Conservation (phyloP, 805 yeast genomes). For the Dipodascus albidus region DNA sequence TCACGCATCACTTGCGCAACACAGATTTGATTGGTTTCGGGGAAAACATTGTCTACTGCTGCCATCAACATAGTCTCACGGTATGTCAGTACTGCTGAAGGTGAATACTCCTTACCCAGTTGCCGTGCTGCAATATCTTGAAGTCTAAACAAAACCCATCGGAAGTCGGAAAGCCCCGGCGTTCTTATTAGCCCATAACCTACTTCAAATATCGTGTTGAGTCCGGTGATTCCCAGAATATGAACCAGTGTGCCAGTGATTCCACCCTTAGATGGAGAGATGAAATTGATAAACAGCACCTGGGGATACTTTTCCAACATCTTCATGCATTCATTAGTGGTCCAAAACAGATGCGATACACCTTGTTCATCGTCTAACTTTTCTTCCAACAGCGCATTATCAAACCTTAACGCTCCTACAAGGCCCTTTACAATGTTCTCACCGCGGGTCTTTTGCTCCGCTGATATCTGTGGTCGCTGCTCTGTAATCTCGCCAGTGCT, state of each 20-base stretch:
- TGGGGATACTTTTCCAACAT: not conserved
- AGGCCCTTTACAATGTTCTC: not conserved
- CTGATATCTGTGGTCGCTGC: not conserved
- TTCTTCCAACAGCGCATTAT: not conserved
- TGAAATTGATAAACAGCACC: not conserved
- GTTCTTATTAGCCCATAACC: not conserved
- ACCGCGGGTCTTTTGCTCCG: not conserved
- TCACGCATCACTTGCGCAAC: not conserved
- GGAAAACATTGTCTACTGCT: not conserved
- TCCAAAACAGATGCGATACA: not conserved
- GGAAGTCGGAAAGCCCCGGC: not conserved
- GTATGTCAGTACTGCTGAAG: not conserved
- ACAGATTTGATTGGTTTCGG: not conserved
- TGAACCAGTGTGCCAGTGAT: not conserved
- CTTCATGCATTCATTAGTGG: not conserved
- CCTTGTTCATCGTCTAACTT: not conserved
- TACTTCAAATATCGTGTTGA: not conserved
- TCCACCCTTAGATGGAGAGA: not conserved
- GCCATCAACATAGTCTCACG: constrained; percentile 1
- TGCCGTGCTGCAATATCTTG: not conserved
- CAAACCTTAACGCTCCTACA: not conserved
- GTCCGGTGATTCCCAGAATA: not conserved
- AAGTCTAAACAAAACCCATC: not conserved
- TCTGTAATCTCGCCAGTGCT: not conserved
- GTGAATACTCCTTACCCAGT: not conserved